Base-by-base conservation (phyloP, 495 filamentous ascomycete genomes). In the Neurospora sp. region DNA sequence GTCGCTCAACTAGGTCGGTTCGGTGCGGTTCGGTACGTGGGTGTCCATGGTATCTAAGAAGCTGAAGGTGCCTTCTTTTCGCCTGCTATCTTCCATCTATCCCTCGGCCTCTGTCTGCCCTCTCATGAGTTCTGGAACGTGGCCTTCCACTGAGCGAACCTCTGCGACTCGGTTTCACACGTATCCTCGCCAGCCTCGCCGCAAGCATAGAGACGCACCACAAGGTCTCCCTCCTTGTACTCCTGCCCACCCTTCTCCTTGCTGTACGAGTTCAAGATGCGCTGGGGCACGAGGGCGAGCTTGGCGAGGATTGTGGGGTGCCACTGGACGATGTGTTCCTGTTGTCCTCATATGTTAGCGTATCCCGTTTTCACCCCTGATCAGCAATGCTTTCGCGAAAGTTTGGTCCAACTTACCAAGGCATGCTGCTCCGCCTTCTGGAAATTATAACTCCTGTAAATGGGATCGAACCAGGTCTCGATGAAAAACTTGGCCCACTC, bases 281-380 rank as follows among this genome's bases (percentile, higher is more conserved):
- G 87, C 83, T 98, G 95, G 4, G 94, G 93, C 23, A 99, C 83
- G 14, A 99, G 84, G 2, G 92, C 94, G 72, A 97, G 82, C 77
- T 93, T 93, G 27, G 94, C 92, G 23, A 99, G 87, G 71, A 98
- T 93, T 1, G 96, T 99, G n/a, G 96, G 94, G 80, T 99, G 96
- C 96, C 96, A 99, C 86, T 97, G 96, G 40, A 95, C 89, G 73
- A 97, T 93, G 78, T 95, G 93, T 82, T 95, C 93, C 92, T 95
- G 75, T 44, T 18, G 49, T 31, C 27, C 27, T 66, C 27, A 66
- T 1, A 10, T 54, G 75, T 81, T 75, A 81, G 74, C 73, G 77
- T 38, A 54, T 5, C 20, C 72, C n/a, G 2, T 23, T 18, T 18
- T 38, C 35, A 54, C 20, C 10, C 46, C 46, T 27, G 5, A 42